phyloP scores from a whole-genome alignment of 164 flowering plant species.

The Magnolia officinalis region DNA sequence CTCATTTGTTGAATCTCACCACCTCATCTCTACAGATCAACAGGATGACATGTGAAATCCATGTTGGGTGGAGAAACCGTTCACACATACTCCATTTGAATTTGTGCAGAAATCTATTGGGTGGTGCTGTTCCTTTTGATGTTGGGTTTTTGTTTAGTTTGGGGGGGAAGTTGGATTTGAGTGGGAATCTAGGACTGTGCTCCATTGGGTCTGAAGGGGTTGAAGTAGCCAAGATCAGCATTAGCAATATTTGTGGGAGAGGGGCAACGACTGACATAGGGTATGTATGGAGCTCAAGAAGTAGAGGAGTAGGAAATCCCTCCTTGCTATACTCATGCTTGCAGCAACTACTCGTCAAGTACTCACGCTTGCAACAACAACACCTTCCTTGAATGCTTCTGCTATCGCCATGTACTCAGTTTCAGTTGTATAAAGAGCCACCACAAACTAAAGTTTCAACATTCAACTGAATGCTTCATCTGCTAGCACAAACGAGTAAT shows the following conservation, averaged over 20 bases:
- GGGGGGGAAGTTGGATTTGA: conserved; percentile 43
- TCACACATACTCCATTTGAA: conserved; percentile 75
- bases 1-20: conserved; percentile 54
- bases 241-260: conserved; percentile 37
- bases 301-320: too few relatives aligned
- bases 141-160: conserved; percentile 54
- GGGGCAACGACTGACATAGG: too few relatives aligned
- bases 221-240: conserved; percentile 39
- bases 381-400: too few relatives aligned
- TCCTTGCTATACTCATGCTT: too few relatives aligned
- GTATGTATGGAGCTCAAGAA: too few relatives aligned
- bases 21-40: conserved; percentile 68
- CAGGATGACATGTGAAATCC: conserved; percentile 60
- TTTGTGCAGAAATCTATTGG: conserved; percentile 63
- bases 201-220: conserved; percentile 41
- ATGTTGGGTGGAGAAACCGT: conserved; percentile 41
- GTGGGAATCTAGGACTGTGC: conserved; percentile 70
- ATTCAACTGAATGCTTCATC: too few relatives aligned
- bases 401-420: too few relatives aligned
- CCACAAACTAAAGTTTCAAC: too few relatives aligned
- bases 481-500: too few relatives aligned
- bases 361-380: too few relatives aligned
- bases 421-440: too few relatives aligned
- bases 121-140: conserved; percentile 69
- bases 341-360: too few relatives aligned